Evolutionary conservation across 306 rosid genomes (phyloP).

Genomic region (Prunus salicina): DNA sequence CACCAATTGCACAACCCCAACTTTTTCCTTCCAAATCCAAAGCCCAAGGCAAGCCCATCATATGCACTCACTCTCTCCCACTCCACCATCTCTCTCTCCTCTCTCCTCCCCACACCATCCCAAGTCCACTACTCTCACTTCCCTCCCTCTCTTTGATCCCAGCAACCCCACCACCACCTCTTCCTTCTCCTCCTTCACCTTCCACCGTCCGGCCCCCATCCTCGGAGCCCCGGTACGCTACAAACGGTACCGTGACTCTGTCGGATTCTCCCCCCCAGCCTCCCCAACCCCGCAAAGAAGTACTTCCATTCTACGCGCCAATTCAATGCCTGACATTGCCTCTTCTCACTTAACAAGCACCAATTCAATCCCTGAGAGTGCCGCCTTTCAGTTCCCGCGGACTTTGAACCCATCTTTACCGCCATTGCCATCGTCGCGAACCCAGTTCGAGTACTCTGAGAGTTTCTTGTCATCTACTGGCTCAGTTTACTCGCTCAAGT

Average conservation of each 20-base stretch:
- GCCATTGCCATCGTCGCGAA: conserved; percentile 20
- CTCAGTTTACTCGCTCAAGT: conserved; percentile 27
- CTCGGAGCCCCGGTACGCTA: conserved; percentile 39
- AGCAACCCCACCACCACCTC: conserved; percentile 8
- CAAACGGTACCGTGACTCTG: conserved; percentile 40
- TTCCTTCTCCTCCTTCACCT: conserved; percentile 43
- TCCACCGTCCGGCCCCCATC: conserved; percentile 60
- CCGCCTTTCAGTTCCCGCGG: conserved; percentile 45
- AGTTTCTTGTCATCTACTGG: not conserved
- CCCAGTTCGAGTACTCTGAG: conserved; percentile 41
- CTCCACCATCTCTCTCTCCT: conserved; percentile 41
- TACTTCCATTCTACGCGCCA: not conserved
- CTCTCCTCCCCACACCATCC: conserved; percentile 44
- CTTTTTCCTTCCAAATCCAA: conserved; percentile 33
- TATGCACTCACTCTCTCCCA: conserved; percentile 25
- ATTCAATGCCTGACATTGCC: conserved; percentile 18
- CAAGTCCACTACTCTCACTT: conserved; percentile 7
- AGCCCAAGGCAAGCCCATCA: conserved; percentile 15
- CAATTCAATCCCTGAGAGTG: not conserved
- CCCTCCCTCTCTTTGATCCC: conserved; percentile 22
- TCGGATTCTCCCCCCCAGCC: conserved; percentile 21
- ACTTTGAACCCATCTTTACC: conserved; percentile 29
- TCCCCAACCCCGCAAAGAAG: conserved; percentile 14
- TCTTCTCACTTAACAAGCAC: conserved; percentile 23
- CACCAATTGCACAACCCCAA: not conserved